Evolutionary conservation across 768 basidiomycete genomes (phyloP).

Genomic region (Lactarius pseudohatsudake): DNA sequence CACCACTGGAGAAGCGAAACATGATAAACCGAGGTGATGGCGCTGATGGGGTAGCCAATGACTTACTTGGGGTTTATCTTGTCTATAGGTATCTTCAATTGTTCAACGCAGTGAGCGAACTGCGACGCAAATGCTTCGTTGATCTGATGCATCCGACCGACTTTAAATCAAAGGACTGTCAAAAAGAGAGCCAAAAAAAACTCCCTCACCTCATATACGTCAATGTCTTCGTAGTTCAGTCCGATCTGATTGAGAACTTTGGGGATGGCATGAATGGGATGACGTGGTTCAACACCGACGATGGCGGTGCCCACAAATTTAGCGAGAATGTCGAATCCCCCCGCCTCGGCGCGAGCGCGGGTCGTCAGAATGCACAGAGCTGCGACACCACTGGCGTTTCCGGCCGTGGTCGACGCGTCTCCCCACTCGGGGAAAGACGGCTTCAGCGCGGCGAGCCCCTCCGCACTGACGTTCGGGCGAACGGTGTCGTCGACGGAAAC

Average conservation of each 20-base stretch:
- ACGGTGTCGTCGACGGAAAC: conserved; percentile 85
- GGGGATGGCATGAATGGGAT: conserved; percentile 70
- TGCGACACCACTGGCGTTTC: conserved; percentile 85
- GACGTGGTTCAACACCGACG: conserved; percentile 75
- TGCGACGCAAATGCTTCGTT: conserved; percentile 94
- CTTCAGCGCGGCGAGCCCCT: conserved; percentile 76
- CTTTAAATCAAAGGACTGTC: background rate
- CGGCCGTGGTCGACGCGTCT: conserved; percentile 67
- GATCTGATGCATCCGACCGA: conserved; percentile 46
- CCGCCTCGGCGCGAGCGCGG: conserved; percentile 69
- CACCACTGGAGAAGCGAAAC: conserved; percentile 53
- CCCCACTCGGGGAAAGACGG: conserved; percentile 87
- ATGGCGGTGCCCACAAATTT: conserved; percentile 81
- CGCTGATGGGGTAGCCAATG: conserved; percentile 9
- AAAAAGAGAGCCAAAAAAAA: conserved; percentile 9
- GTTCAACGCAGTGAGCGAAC: conserved; percentile 88
- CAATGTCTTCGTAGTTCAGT: conserved; percentile 67
- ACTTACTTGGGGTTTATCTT: conserved; percentile 85
- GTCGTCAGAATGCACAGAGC: conserved; percentile 81
- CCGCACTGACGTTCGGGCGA: conserved; percentile 75
- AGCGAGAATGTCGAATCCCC: conserved; percentile 76
- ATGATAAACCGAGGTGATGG: background rate
- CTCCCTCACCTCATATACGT: conserved; percentile 64
- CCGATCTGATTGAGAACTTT: conserved; percentile 62
- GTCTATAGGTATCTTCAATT: conserved; percentile 69